A percentile compares a stretch with the other conserved stretches of the same genome.
These are phyloP conservation scores for Globisporangium polare DNA, from an alignment of 352 stramenopile species.

Conservation along the genomic window DNA sequence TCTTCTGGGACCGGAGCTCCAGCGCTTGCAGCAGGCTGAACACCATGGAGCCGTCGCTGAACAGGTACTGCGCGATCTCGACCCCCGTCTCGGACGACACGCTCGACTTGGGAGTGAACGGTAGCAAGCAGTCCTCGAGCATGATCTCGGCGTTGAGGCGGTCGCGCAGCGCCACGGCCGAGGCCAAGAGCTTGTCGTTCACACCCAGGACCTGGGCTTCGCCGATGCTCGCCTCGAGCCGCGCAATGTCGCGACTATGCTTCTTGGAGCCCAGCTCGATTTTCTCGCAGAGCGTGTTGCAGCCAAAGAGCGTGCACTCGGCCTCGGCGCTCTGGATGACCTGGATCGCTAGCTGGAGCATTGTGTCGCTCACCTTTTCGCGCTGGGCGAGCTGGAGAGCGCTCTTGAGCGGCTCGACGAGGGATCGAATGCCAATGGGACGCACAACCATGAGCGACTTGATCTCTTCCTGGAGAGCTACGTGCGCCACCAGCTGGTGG, in stretches of 20 bases:
- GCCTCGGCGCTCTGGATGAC: conserved; percentile 71
- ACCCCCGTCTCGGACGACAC: conserved; percentile 22
- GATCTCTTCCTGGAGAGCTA: conserved; percentile 74
- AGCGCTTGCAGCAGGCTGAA: conserved; percentile 66
- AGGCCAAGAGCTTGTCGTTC: conserved; percentile 53
- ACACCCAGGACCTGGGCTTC: conserved; percentile 45
- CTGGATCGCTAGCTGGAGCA: conserved; percentile 55
- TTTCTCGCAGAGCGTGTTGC: conserved; percentile 54
- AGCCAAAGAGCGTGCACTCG: conserved; percentile 80
- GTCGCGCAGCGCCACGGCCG: conserved; percentile 41
- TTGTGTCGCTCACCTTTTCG: conserved; percentile 43
- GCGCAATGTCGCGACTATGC: conserved; percentile 49
- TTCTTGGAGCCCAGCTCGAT: conserved; percentile 56
- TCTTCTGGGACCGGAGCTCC: conserved; percentile 49
- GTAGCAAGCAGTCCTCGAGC: conserved; percentile 52
- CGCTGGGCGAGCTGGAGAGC: conserved; percentile 43
- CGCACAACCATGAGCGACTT: conserved; percentile 63
- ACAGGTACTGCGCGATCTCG: conserved; percentile 35
- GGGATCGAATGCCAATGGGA: conserved; percentile 67
- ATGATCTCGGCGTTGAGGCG: conserved; percentile 64
- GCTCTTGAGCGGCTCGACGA: conserved; percentile 58
- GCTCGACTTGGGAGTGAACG: conserved; percentile 27
- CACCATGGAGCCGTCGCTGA: conserved; percentile 41
- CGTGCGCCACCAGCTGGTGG: conserved; percentile 63
- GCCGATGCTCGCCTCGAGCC: conserved; percentile 56